A percentile compares a stretch with the other conserved stretches of the same genome.
Conservation (phyloP, 345 rosid genomes). For the Turritis glabra region DNA sequence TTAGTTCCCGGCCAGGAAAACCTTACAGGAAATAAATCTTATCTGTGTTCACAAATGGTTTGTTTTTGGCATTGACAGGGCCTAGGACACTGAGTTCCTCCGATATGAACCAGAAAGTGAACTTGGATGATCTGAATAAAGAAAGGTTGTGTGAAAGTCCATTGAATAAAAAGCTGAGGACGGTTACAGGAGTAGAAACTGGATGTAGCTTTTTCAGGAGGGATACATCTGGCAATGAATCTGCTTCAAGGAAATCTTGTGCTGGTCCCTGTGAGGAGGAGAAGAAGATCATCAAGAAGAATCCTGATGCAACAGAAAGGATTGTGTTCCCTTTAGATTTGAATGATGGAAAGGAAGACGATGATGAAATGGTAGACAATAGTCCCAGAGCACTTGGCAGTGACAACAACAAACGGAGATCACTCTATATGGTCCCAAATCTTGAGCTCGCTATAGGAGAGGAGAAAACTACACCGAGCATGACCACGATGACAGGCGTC, state of each 20-base stretch:
- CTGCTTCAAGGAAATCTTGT: slow-evolving; percentile 42
- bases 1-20: slow-evolving; percentile 34
- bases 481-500: slow-evolving; percentile 41
- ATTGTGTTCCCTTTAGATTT: slow-evolving; percentile 68
- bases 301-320: slow-evolving; percentile 53
- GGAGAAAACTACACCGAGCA: slow-evolving; percentile 41
- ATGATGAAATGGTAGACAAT: slow-evolving; percentile 40
- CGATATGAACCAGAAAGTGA: slow-evolving; percentile 32
- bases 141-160: slow-evolving; percentile 42
- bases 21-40: slow-evolving; percentile 15
- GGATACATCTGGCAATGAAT: slow-evolving; percentile 30
- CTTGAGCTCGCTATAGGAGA: slow-evolving; percentile 84
- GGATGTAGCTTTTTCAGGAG: slow-evolving; percentile 38
- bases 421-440: slow-evolving; percentile 53
- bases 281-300: slow-evolving; percentile 39
- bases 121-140: slow-evolving; percentile 29
- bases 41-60: slow-evolving; percentile 42
- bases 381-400: slow-evolving; percentile 40
- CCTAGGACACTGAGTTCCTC: slow-evolving; percentile 33
- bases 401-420: slow-evolving; percentile 34
- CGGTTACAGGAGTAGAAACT: slow-evolving; percentile 39
- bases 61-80: slow-evolving; percentile 45
- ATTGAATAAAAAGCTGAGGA: slow-evolving; percentile 54
- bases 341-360: slow-evolving; percentile 40
- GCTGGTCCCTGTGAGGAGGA: slow-evolving; percentile 43